A percentile compares a stretch with the other conserved stretches of the same genome.
These are phyloP conservation scores for Cocos nucifera DNA, from an alignment of 176 grass and related monocot species.

Conservation along the genomic window DNA sequence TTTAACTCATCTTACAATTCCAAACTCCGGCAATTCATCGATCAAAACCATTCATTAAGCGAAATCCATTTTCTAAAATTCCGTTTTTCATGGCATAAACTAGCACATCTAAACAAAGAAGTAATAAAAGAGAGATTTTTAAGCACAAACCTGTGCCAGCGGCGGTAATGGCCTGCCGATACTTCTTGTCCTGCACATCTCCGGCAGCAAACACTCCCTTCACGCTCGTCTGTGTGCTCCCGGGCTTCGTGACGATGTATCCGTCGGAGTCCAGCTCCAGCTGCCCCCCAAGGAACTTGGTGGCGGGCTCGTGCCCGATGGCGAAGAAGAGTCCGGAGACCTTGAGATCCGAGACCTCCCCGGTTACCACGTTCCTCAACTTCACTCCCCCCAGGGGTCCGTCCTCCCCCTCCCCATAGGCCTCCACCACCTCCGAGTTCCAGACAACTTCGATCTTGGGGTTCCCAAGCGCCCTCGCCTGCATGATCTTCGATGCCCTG, in stretches of 20 bases:
- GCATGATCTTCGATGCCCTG: constrained; percentile 99
- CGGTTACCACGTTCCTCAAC: constrained; percentile 53
- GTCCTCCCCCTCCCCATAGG: constrained; percentile 35
- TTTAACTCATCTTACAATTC: no score
- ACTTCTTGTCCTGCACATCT: constrained; percentile 93
- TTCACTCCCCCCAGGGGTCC: constrained; percentile 65
- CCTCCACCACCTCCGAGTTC: constrained; percentile 86
- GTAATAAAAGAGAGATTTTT: no score
- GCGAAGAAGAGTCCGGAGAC: constrained; percentile 87
- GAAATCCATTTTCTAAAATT: no score
- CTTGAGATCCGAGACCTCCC: constrained; percentile 55
- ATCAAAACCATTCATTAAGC: no score
- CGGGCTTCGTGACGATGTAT: constrained; percentile 61
- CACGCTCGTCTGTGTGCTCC: constrained; percentile 75
- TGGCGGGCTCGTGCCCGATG: constrained; percentile 84
- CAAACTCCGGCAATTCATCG: no score
- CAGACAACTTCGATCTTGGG: constrained; percentile 79
- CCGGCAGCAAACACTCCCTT: constrained; percentile 86
- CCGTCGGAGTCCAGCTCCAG: constrained; percentile 79
- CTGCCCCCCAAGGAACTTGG: constrained; percentile 87
- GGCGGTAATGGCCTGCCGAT: constrained; percentile 83
- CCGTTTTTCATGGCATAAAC: no score
- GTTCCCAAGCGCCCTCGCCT: constrained; percentile 68
- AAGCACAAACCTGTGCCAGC: constrained; percentile 60
- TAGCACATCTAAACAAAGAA: no score